A percentile compares a stretch with the other conserved stretches of the same genome.
Conservation (phyloP, 2,329 filamentous ascomycete genomes). For the Trichoderma sp. region DNA sequence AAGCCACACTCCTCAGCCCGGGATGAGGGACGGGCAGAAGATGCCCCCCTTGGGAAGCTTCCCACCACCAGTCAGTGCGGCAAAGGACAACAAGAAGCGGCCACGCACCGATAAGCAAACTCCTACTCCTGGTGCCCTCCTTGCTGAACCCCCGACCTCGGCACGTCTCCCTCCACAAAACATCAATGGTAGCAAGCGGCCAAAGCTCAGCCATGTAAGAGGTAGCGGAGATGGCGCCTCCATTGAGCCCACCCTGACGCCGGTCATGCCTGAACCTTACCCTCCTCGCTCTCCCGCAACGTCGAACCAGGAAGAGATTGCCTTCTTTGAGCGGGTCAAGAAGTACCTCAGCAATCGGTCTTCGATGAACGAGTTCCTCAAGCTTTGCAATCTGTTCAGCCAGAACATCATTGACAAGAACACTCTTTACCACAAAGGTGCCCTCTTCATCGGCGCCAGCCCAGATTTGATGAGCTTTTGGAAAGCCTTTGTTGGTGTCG, state of each 20-base stretch:
- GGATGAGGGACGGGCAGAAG: constrained; percentile 65
- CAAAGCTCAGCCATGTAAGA: constrained; percentile 73
- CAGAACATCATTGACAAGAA: constrained; percentile 89
- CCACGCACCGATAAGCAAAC: constrained; percentile 62
- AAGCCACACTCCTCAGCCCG: constrained; percentile 59
- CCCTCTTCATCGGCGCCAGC: constrained; percentile 84
- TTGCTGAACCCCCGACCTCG: constrained; percentile 48
- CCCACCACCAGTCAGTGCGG: constrained; percentile 76
- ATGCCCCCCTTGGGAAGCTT: constrained; percentile 96
- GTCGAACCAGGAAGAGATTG: constrained; percentile 82
- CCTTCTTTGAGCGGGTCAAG: constrained; percentile 95
- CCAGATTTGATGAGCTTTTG: constrained; percentile 88
- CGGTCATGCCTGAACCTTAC: constrained; percentile 83
- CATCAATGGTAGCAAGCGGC: constrained; percentile 59
- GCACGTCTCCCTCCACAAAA: constrained; percentile 38
- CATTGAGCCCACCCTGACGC: constrained; percentile 85
- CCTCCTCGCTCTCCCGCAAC: constrained; percentile 72
- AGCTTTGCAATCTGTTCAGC: constrained; percentile 93
- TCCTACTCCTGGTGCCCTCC: constrained; percentile 51
- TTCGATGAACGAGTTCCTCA: constrained; percentile 92
- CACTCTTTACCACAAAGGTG: constrained; percentile 78
- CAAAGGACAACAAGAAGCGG: constrained; percentile 89
- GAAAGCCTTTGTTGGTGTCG: constrained; percentile 78
- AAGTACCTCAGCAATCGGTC: constrained; percentile 94
- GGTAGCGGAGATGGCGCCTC: constrained; percentile 60